Percentiles rank a stretch among this genome's conserved stretches.
Evolutionary conservation across 805 yeast genomes (phyloP).

Genomic region (Yarrowia osloensis): DNA sequence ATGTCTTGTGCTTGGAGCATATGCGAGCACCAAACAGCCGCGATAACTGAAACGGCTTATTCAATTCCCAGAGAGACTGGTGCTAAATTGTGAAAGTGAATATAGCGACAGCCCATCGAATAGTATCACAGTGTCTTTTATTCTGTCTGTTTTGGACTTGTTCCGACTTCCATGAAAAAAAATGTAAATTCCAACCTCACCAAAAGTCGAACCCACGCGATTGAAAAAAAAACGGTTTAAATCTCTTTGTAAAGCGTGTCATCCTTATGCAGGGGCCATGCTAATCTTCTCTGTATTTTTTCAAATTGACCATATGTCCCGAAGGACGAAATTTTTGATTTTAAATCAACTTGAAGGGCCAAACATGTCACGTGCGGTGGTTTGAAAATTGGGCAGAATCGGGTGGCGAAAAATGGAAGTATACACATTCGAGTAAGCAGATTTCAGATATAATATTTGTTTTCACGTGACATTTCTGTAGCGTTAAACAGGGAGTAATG

Average conservation of each 20-base stretch:
- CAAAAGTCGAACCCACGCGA: slow-evolving; percentile 8
- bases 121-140: too few relatives aligned
- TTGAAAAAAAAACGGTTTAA: slow-evolving; percentile 70
- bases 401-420: neutral
- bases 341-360: neutral
- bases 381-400: too few relatives aligned
- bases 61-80: too few relatives aligned
- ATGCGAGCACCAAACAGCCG: neutral
- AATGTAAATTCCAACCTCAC: neutral
- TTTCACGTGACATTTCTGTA: neutral
- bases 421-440: neutral
- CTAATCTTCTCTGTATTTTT: slow-evolving; percentile 99
- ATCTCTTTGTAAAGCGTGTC: slow-evolving; percentile 99
- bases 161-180: neutral
- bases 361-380: slow-evolving; percentile 8
- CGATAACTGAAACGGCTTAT: neutral
- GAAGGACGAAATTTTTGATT: slow-evolving; percentile 47
- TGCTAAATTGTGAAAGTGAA: too few relatives aligned
- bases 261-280: slow-evolving; percentile 99
- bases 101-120: too few relatives aligned
- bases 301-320: slow-evolving; percentile 99
- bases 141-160: too few relatives aligned
- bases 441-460: neutral
- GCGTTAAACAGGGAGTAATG: neutral
- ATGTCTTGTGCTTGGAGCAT: neutral